Base-by-base conservation (phyloP, 1,139 yeast species). In the Geotrichum reessii region DNA sequence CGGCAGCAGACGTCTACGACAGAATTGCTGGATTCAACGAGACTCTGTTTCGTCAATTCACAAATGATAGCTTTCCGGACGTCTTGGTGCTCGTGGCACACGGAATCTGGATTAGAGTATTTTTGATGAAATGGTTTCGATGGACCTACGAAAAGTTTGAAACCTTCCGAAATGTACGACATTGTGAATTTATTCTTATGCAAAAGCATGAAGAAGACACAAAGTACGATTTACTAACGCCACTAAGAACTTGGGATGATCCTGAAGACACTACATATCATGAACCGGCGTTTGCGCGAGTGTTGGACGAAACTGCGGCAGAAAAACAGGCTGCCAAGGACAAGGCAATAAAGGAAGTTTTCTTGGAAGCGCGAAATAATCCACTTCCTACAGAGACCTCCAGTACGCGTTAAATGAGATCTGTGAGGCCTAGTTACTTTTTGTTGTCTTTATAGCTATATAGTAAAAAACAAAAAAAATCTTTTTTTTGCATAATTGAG, bases 1-100 rank as follows among this genome's bases (percentile, higher is more conserved):
- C 93, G 67, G 97, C 97, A 0, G 97, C 97, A 0, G 97, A 91
- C 71, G 97, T 91, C 2, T 91, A 85, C 72, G 97, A 91, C 71
- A 76, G 97, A 53, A 86, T 92, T 62, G 87, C 96, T 1, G 87
- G 95, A 44, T 91, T 91, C 71, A 90, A 90, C 69, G 97, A 90
- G 71, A 83, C 95, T 0, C 73, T 91, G 51, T 89, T 85, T 70
- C 78, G 97, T 49, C 95, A 87, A 69, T 91, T 91, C 68, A 82
- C 81, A 60, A 76, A 77, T 55, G 85, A 81, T 24, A 77, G 80
- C 65, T 87, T 86, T 71, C 92, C 95, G 11, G 78, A 80, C 55
- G 85, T 90, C 19, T 78, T 90, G 53, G 92, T 91, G 1, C 74
- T 91, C 55, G 97, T 91, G 44, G 86, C 96, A 1, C 97, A 91